Percentiles rank a stretch among this genome's conserved stretches.
phyloP scores from a whole-genome alignment of 805 yeast genomes.

The Ogataea henricii region DNA sequence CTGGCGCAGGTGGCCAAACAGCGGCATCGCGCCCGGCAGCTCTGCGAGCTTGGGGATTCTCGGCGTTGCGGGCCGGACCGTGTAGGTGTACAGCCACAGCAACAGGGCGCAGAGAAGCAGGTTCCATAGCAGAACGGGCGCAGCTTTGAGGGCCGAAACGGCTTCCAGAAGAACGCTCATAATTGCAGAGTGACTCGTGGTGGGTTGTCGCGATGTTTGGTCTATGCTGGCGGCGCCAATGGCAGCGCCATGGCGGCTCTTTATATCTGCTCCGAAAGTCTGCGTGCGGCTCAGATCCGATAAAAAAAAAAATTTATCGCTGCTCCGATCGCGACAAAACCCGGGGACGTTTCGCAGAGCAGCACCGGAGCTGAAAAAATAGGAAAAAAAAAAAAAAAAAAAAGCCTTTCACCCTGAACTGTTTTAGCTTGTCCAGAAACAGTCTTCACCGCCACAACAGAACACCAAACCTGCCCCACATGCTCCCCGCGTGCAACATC shows the following conservation, averaged over 20 bases:
- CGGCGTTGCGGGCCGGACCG: slow-evolving; percentile 23
- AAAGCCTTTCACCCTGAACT: no score
- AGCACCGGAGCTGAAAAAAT: neutral
- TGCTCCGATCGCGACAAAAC: slow-evolving; percentile 1
- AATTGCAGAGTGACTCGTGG: no score
- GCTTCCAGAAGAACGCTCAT: neutral
- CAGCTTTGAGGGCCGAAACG: neutral
- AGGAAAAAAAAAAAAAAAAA: no score
- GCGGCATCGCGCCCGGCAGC: slow-evolving; percentile 33
- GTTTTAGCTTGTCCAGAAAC: no score
- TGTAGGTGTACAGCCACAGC: slow-evolving; percentile 18
- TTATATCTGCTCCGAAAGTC: neutral
- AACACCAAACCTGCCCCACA: neutral
- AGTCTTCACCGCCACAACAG: no score
- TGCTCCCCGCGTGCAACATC: slow-evolving; percentile 21
- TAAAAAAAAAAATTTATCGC: neutral
- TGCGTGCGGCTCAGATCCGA: slow-evolving; percentile 7
- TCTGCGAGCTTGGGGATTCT: slow-evolving; percentile 34
- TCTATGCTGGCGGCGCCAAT: neutral
- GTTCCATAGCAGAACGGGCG: neutral
- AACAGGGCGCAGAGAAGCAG: neutral
- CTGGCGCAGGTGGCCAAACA: slow-evolving; percentile 34
- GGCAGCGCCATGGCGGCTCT: neutral
- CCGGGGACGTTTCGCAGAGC: neutral
- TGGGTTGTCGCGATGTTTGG: no score